phyloP scores from a whole-genome alignment of 352 stramenopile species.

The Phytophthora multivora region DNA sequence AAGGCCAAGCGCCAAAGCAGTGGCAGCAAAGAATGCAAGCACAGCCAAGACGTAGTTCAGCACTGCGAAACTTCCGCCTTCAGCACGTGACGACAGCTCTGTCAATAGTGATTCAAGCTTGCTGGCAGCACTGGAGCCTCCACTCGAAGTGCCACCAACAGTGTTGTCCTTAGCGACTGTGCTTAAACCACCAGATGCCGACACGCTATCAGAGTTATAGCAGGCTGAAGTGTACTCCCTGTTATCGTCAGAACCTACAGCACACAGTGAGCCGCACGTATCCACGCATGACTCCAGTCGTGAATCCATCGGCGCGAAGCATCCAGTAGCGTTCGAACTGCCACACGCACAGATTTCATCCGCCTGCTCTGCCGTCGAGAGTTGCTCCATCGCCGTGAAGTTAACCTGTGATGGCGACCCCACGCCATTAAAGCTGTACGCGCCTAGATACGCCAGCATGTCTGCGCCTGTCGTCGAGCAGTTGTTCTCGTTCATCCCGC shows the following conservation, averaged over 20 bases:
- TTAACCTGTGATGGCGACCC: slow-evolving; percentile 75
- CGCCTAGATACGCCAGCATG: slow-evolving; percentile 60
- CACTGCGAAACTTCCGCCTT: slow-evolving; percentile 39
- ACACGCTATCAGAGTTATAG: slow-evolving; percentile 29
- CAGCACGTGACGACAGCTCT: slow-evolving; percentile 49
- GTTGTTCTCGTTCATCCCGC: slow-evolving; percentile 44
- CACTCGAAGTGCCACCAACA: not conserved
- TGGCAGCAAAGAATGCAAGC: slow-evolving; percentile 47
- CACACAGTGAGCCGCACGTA: slow-evolving; percentile 66
- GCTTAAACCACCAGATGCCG: slow-evolving; percentile 12
- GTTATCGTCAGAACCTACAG: slow-evolving; percentile 39
- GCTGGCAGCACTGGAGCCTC: slow-evolving; percentile 2
- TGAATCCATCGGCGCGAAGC: slow-evolving; percentile 55
- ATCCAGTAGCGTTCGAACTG: slow-evolving; percentile 36
- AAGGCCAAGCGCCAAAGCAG: slow-evolving; percentile 48
- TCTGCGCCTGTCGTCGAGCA: slow-evolving; percentile 62
- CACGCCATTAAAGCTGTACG: slow-evolving; percentile 70
- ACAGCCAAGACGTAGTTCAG: slow-evolving; percentile 66
- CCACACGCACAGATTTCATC: slow-evolving; percentile 60
- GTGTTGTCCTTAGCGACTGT: slow-evolving; percentile 11
- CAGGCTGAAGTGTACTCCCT: slow-evolving; percentile 47
- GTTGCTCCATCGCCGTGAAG: slow-evolving; percentile 66
- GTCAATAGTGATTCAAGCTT: slow-evolving; percentile 49
- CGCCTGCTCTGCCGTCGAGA: slow-evolving; percentile 38
- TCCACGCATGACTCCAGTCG: slow-evolving; percentile 56